These are phyloP conservation scores for Asterophora lycoperdoides DNA, from an alignment of 768 basidiomycete species.

Conservation along the genomic window DNA sequence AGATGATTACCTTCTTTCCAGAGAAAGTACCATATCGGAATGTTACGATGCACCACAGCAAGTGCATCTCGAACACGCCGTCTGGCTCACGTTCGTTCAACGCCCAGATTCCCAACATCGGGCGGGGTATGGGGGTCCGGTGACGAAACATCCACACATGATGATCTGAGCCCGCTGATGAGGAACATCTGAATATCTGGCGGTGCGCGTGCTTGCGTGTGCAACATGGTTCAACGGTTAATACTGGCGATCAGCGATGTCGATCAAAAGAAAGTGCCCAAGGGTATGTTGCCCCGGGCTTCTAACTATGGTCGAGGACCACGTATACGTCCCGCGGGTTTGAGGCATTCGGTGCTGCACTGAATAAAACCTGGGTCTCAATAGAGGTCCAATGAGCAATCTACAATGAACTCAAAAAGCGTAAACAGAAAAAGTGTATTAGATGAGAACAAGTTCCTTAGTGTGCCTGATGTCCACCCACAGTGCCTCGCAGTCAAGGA, in stretches of 20 bases:
- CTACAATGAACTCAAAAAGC: conserved; percentile 1
- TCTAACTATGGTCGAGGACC: too few relatives aligned
- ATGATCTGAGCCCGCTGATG: conserved; percentile 1
- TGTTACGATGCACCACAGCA: neutral
- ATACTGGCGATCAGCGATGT: neutral
- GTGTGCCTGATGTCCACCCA: conserved; percentile 11
- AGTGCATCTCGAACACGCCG: neutral
- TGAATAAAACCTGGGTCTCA: neutral
- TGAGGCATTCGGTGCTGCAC: too few relatives aligned
- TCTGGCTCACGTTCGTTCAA: neutral
- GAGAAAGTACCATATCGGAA: conserved; percentile 3
- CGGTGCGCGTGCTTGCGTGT: conserved; percentile 4
- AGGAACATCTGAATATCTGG: conserved; percentile 9
- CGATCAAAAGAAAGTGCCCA: too few relatives aligned
- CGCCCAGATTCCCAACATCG: neutral
- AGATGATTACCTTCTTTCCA: neutral
- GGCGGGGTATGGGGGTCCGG: conserved; percentile 6
- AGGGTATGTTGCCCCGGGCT: too few relatives aligned
- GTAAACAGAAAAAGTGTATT: conserved; percentile 12
- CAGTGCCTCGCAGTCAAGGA: conserved; percentile 6
- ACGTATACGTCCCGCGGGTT: too few relatives aligned
- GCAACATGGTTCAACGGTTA: neutral
- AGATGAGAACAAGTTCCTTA: conserved; percentile 5
- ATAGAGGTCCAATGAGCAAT: neutral
- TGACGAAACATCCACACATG: conserved; percentile 6